Percentiles rank a stretch among this genome's conserved stretches.
Conservation (phyloP, 495 filamentous ascomycete species). For the Penicillium lagena region DNA sequence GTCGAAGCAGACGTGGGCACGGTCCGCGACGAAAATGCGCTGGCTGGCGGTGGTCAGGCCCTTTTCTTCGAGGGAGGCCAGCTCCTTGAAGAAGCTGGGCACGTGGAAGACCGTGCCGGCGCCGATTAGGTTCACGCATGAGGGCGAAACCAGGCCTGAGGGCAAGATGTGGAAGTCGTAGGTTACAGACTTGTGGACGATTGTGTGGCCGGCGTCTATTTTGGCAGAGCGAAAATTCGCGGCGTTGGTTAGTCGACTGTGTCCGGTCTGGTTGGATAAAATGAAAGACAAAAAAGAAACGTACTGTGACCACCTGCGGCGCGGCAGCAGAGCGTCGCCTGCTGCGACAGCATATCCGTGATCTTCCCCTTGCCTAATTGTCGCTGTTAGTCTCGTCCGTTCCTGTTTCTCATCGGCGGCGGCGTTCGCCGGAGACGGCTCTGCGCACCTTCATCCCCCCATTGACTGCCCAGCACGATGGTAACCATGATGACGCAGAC, state of each 20-base stretch:
- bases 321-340: conserved; percentile 52
- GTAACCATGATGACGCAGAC: conserved; percentile 42
- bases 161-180: conserved; percentile 72
- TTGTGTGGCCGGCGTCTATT: conserved; percentile 49
- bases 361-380: conserved; percentile 61
- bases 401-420: neutral
- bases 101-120: conserved; percentile 81
- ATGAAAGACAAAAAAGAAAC: conserved; percentile 8
- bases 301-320: conserved; percentile 64
- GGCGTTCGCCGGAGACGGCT: neutral
- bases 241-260: conserved; percentile 5
- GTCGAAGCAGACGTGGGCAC: conserved; percentile 79
- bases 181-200: conserved; percentile 53
- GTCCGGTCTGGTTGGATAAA: conserved; percentile 4
- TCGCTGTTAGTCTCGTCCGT: conserved; percentile 2
- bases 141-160: conserved; percentile 68
- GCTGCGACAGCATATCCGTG: conserved; percentile 57
- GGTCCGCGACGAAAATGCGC: conserved; percentile 73
- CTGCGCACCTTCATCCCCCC: conserved; percentile 58
- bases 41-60: conserved; percentile 57
- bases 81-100: conserved; percentile 82
- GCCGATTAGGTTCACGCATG: conserved; percentile 77
- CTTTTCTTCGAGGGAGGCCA: conserved; percentile 62
- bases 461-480: conserved; percentile 58
- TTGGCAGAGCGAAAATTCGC: too few species aligned